A percentile compares a stretch with the other conserved stretches of the same genome.
phyloP scores from a whole-genome alignment of 2,329 filamentous ascomycete species.

The Capronia epimyces region DNA sequence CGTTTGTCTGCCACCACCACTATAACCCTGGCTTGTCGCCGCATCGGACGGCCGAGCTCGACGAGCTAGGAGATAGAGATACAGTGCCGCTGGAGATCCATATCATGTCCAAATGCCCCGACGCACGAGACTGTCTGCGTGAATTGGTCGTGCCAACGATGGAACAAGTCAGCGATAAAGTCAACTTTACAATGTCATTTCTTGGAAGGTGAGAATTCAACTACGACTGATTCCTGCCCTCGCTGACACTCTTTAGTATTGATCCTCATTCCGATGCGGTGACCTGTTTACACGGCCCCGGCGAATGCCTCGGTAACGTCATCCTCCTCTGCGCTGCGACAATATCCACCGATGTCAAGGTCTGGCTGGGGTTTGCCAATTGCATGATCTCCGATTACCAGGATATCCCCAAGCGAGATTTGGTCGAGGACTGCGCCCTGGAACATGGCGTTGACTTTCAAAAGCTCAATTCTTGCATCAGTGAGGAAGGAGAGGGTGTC shows the following conservation, averaged over 20 bases:
- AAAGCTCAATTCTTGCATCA: conserved; percentile 74
- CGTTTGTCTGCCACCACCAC: conserved; percentile 23
- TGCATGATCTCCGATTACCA: conserved; percentile 73
- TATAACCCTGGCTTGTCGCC: conserved; percentile 13
- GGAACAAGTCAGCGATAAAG: conserved; percentile 72
- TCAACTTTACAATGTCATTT: conserved; percentile 85
- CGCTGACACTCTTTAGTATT: conserved; percentile 41
- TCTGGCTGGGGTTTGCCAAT: conserved; percentile 86
- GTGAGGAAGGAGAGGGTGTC: conserved; percentile 49
- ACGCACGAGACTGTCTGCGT: conserved; percentile 76
- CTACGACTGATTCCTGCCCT: too few relatives aligned
- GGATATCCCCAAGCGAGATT: conserved; percentile 68
- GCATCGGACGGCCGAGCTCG: not conserved
- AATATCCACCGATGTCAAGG: conserved; percentile 57
- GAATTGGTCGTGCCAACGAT: conserved; percentile 80
- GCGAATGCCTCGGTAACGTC: conserved; percentile 90
- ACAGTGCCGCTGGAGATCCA: conserved; percentile 80
- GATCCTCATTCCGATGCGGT: conserved; percentile 72
- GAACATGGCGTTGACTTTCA: conserved; percentile 85
- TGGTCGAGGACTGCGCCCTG: conserved; percentile 80
- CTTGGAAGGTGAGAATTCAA: conserved; percentile 63
- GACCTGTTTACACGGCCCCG: conserved; percentile 79
- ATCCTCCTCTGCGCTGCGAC: conserved; percentile 83
- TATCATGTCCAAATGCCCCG: conserved; percentile 96
- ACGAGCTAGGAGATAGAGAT: conserved; percentile 8